Conservation (phyloP, 2,329 filamentous ascomycete species). For the Cryphonectria japonica region DNA sequence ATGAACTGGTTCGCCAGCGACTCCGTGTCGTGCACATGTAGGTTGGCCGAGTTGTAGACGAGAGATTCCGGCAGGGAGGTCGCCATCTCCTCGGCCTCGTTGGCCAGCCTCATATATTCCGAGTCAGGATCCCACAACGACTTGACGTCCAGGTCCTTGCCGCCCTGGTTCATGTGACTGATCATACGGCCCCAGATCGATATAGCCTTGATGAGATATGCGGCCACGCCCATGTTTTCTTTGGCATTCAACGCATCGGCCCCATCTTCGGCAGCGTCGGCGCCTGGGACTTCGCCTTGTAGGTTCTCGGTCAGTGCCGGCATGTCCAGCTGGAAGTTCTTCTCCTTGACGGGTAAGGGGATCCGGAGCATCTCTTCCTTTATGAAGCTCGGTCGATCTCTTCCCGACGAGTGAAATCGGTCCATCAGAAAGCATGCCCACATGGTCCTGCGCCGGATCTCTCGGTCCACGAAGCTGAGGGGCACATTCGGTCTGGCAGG, state of each 20-base stretch:
- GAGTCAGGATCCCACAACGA: slow-evolving; percentile 86
- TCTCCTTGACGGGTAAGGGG: slow-evolving; percentile 88
- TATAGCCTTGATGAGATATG: slow-evolving; percentile 84
- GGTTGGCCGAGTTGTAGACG: slow-evolving; percentile 78
- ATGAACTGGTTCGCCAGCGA: slow-evolving; percentile 89
- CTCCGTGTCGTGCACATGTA: slow-evolving; percentile 82
- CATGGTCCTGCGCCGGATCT: slow-evolving; percentile 93
- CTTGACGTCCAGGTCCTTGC: slow-evolving; percentile 75
- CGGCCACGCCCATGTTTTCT: slow-evolving; percentile 92
- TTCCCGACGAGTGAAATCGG: slow-evolving; percentile 93
- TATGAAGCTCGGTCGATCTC: slow-evolving; percentile 88
- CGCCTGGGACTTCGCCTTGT: slow-evolving; percentile 69
- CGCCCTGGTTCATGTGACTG: slow-evolving; percentile 87
- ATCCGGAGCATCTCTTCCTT: slow-evolving; percentile 88
- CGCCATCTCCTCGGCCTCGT: slow-evolving; percentile 72
- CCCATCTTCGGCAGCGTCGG: slow-evolving; percentile 64
- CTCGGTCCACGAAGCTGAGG: slow-evolving; percentile 87
- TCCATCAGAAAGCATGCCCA: slow-evolving; percentile 99
- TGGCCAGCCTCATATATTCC: slow-evolving; percentile 70
- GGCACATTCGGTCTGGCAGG: slow-evolving; percentile 67
- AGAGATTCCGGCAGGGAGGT: slow-evolving; percentile 70
- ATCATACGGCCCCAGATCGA: slow-evolving; percentile 90
- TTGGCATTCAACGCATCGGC: slow-evolving; percentile 57
- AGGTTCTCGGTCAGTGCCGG: slow-evolving; percentile 84
- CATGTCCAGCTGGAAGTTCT: slow-evolving; percentile 88